Evolutionary conservation across 208 protist genomes (phyloP).

Genomic region (Trypanosoma brucei): DNA sequence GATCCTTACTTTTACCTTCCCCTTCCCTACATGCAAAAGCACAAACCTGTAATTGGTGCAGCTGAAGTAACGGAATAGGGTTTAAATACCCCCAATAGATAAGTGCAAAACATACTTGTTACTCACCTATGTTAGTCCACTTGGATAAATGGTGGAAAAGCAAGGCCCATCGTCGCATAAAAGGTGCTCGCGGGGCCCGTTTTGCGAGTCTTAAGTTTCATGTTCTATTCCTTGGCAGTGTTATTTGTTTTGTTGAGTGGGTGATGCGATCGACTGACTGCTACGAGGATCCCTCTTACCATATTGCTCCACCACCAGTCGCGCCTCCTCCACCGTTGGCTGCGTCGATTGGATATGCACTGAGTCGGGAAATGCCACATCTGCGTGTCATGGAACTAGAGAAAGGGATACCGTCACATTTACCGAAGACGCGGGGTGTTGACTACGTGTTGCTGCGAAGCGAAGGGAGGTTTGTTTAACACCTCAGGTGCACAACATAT

Average conservation of each 20-base stretch:
- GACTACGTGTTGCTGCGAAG: constrained; percentile 17
- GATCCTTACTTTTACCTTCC: no score
- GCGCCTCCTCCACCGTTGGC: constrained; percentile 51
- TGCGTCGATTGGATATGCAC: constrained; percentile 34
- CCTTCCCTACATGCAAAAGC: no score
- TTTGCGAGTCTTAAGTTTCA: constrained; percentile 57
- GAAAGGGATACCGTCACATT: constrained; percentile 25
- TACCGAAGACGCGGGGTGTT: constrained; percentile 32
- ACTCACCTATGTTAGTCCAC: constrained; percentile 25
- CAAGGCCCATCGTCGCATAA: constrained; percentile 56
- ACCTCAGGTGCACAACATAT: not conserved
- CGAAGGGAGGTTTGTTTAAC: constrained; percentile 8
- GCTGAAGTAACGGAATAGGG: not conserved
- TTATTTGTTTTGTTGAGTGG: constrained; percentile 43
- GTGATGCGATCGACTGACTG: constrained; percentile 47
- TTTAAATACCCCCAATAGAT: not conserved
- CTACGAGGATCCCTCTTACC: constrained; percentile 20
- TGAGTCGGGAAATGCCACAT: constrained; percentile 67
- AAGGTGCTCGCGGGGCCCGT: constrained; percentile 45
- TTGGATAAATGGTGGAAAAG: constrained; percentile 54
- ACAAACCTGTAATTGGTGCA: no score
- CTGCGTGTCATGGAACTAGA: constrained; percentile 46
- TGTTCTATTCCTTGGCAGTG: constrained; percentile 32
- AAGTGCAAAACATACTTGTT: constrained; percentile 1
- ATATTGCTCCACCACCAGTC: constrained; percentile 41